Conservation (phyloP, 1,284 basidiomycete genomes). For the Heterobasidion occidentale region DNA sequence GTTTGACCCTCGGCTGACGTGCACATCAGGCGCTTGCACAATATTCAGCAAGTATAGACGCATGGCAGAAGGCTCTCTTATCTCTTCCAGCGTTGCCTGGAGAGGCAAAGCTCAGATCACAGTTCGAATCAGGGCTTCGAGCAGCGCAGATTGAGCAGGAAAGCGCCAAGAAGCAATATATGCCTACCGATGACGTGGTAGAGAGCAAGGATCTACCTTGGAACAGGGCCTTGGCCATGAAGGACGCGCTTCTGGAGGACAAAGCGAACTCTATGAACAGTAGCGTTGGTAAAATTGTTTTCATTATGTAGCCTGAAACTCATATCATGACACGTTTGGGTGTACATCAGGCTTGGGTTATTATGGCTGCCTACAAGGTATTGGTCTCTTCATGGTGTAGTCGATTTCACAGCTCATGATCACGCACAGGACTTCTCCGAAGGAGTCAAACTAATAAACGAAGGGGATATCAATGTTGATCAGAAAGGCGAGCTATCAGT, state of each 20-base stretch:
- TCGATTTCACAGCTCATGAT: background rate
- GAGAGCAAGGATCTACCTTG: conserved; percentile 11
- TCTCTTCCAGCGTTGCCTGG: background rate
- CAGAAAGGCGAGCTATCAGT: background rate
- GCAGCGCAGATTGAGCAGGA: background rate
- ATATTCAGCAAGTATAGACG: background rate
- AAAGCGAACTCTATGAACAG: conserved; percentile 10
- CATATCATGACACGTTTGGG: too few relatives aligned
- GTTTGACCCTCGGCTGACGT: background rate
- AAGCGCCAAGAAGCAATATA: background rate
- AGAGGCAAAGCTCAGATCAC: background rate
- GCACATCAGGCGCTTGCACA: background rate
- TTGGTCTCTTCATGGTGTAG: background rate
- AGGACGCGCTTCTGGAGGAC: conserved; percentile 10
- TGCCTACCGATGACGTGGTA: background rate
- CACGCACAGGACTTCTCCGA: background rate
- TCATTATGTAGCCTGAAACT: background rate
- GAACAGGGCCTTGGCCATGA: conserved; percentile 11
- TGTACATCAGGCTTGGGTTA: conserved; percentile 22
- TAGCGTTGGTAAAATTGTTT: conserved; percentile 17
- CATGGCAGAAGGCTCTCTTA: background rate
- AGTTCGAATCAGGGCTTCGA: background rate
- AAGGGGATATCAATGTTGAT: background rate
- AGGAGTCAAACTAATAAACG: background rate
- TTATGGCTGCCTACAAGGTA: conserved; percentile 20